Evolutionary conservation across 495 filamentous ascomycete genomes (phyloP).

Genomic region (Wilcoxina mikolae): DNA sequence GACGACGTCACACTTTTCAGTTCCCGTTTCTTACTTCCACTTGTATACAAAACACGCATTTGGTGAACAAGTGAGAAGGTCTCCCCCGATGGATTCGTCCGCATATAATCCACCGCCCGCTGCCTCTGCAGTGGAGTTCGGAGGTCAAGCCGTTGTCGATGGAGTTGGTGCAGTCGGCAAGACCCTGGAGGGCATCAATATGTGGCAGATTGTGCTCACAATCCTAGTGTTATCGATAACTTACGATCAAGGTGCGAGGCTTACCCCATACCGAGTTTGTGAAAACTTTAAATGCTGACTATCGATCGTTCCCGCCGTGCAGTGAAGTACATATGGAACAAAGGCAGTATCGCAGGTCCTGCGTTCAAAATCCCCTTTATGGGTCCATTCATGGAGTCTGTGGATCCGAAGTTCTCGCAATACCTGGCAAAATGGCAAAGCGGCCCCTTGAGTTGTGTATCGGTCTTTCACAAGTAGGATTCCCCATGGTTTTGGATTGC

Average conservation of each 20-base stretch:
- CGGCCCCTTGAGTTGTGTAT: constrained; percentile 85
- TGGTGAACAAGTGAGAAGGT: neutral
- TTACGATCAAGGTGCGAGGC: constrained; percentile 36
- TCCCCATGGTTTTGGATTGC: neutral
- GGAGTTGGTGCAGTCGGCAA: constrained; percentile 18
- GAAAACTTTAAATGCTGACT: neutral
- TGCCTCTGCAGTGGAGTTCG: constrained; percentile 23
- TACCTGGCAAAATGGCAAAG: constrained; percentile 88
- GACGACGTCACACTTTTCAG: too few species aligned
- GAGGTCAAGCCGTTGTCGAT: constrained; percentile 18
- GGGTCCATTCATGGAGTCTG: constrained; percentile 82
- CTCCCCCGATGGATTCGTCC: neutral
- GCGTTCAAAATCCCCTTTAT: constrained; percentile 83
- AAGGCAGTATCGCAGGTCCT: constrained; percentile 73
- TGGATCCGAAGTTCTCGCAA: constrained; percentile 80
- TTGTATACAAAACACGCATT: too few species aligned
- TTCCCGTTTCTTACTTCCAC: too few species aligned
- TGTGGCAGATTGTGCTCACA: constrained; percentile 27
- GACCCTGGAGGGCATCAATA: constrained; percentile 25
- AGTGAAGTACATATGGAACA: constrained; percentile 78
- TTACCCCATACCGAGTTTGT: neutral
- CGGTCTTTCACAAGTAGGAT: constrained; percentile 96
- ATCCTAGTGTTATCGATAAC: constrained; percentile 31
- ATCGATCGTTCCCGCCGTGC: constrained; percentile 2
- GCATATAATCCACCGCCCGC: constrained; percentile 3